phyloP scores from a whole-genome alignment of 2,329 filamentous ascomycete genomes.

The Colletotrichum simmondsii region DNA sequence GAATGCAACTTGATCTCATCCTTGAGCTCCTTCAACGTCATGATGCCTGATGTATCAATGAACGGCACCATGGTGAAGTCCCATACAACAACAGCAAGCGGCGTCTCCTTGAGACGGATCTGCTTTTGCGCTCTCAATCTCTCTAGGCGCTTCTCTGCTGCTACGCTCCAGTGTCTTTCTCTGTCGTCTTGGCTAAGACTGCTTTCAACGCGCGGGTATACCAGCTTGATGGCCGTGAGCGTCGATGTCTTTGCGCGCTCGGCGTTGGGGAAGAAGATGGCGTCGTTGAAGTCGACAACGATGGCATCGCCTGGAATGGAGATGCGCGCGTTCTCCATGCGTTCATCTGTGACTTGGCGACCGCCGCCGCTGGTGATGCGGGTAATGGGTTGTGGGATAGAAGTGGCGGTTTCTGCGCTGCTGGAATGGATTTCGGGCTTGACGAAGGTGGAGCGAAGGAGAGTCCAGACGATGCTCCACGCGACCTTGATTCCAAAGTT shows the following conservation, averaged over 20 bases:
- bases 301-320: slow-evolving; percentile 59
- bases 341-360: slow-evolving; percentile 42
- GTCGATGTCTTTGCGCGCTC: slow-evolving; percentile 48
- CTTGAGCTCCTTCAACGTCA: slow-evolving; percentile 60
- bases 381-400: slow-evolving; percentile 55
- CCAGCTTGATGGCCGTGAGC: slow-evolving; percentile 57
- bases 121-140: slow-evolving; percentile 55
- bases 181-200: slow-evolving; percentile 44
- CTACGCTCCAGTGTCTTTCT: slow-evolving; percentile 66
- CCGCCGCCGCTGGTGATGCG: slow-evolving; percentile 40
- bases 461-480: slow-evolving; percentile 72
- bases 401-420: slow-evolving; percentile 1
- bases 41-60: slow-evolving; percentile 64
- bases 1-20: slow-evolving; percentile 60
- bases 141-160: slow-evolving; percentile 57
- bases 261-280: slow-evolving; percentile 72
- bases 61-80: slow-evolving; percentile 64
- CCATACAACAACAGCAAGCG: slow-evolving; percentile 60
- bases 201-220: slow-evolving; percentile 40
- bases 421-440: slow-evolving; percentile 30
- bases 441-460: slow-evolving; percentile 54
- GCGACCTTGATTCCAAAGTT: slow-evolving; percentile 49
- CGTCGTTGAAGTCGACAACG: slow-evolving; percentile 67
- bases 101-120: slow-evolving; percentile 38
- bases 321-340: slow-evolving; percentile 33